These are phyloP conservation scores for Suhomyces canberraensis DNA, from an alignment of 805 yeast genomes.

Conservation along the genomic window DNA sequence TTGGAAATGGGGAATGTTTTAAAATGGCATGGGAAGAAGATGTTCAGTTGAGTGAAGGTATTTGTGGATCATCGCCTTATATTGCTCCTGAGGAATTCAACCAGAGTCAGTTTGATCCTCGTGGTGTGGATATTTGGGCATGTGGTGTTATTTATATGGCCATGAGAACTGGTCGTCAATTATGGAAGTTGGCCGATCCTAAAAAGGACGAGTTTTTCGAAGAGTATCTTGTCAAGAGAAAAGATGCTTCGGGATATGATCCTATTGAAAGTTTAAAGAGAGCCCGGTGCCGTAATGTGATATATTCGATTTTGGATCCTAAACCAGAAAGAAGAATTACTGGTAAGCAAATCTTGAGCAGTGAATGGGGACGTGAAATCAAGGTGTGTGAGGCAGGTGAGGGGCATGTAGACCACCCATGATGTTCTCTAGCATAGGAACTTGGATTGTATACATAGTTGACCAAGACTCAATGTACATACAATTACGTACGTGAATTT, in stretches of 20 bases:
- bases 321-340: conserved; percentile 83
- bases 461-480: too few relatives aligned
- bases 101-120: conserved; percentile 66
- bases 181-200: conserved; percentile 80
- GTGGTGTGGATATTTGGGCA: conserved; percentile 86
- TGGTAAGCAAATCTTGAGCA: conserved; percentile 80
- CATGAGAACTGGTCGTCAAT: conserved; percentile 89
- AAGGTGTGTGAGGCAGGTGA: conserved; percentile 72
- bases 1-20: conserved; percentile 83
- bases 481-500: too few relatives aligned
- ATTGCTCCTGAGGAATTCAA: conserved; percentile 87
- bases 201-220: conserved; percentile 77
- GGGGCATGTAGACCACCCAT: conserved; percentile 10
- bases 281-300: conserved; percentile 87
- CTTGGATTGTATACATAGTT: too few relatives aligned
- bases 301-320: conserved; percentile 91
- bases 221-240: conserved; percentile 73
- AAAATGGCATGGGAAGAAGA: conserved; percentile 80
- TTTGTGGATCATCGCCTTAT: conserved; percentile 85
- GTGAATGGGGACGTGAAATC: conserved; percentile 96
- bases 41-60: conserved; percentile 67
- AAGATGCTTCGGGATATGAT: conserved; percentile 81
- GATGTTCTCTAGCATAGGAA: not conserved
- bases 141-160: conserved; percentile 93
- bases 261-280: conserved; percentile 85